A percentile compares a stretch with the other conserved stretches of the same genome.
Conservation (phyloP, 2,329 filamentous ascomycete species). For the Sporothrix dimorphospora region DNA sequence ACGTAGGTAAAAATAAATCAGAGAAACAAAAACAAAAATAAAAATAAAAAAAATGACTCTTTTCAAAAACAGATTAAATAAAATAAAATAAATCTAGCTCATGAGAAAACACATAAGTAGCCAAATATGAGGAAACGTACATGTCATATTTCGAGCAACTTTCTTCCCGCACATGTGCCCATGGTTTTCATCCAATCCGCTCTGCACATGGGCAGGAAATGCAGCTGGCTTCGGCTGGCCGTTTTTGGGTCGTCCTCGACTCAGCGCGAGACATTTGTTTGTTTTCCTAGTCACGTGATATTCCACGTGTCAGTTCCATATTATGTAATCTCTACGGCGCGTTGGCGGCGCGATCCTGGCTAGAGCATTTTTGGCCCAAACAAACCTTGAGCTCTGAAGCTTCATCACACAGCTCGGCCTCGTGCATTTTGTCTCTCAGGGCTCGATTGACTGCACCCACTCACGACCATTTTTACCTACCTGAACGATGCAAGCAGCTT, state of each 20-base stretch:
- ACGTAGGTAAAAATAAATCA: no score
- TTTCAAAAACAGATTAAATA: neutral
- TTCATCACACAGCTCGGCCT: conserved; percentile 24
- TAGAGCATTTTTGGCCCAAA: conserved; percentile 16
- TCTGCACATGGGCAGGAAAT: conserved; percentile 19
- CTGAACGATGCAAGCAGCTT: neutral
- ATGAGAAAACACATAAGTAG: neutral
- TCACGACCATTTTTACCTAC: conserved; percentile 5
- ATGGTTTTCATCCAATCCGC: conserved; percentile 18
- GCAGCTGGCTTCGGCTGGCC: neutral
- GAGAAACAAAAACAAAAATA: neutral
- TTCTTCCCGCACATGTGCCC: neutral
- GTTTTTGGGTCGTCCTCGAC: neutral
- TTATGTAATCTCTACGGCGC: neutral
- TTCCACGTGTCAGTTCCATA: neutral
- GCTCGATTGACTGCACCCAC: neutral
- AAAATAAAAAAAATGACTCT: neutral
- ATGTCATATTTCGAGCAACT: conserved; percentile 9
- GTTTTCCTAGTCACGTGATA: neutral
- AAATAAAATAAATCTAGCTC: neutral
- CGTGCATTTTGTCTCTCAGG: neutral
- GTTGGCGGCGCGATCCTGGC: neutral
- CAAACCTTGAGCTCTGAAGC: conserved; percentile 26
- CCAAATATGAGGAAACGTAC: neutral
- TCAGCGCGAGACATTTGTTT: neutral